Base-by-base conservation (phyloP, 345 rosid species). In the Passiflora organensis region DNA sequence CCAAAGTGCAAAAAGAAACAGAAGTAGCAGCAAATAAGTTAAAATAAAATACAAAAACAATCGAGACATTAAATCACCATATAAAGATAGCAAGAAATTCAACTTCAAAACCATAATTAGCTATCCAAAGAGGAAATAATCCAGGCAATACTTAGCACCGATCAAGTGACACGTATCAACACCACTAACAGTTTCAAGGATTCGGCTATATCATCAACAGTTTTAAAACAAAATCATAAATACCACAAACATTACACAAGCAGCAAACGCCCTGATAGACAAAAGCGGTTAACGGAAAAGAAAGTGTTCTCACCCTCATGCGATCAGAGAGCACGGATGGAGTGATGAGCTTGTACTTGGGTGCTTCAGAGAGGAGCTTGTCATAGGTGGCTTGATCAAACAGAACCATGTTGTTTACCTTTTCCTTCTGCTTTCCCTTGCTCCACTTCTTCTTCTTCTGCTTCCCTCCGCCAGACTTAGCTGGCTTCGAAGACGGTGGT, bases 401-500 rank as follows among this genome's bases (percentile, higher is more conserved):
- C 39, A 68, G 56, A 5, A 68, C 63, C 67, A 68, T 68, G 58
- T 68, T 68, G 63, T 68, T 68, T 2, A 68, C 72, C 57, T 68
- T 68, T 58, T 68, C 72, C 67, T 68, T 68, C 34, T 68, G 72
- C 58, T 68, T 68, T 17, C 67, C 72, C 24, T 68, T 68, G 63
- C 72, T 68, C 72, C 72, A 68, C 58, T 68, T 68, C 77, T 78
- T 78, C 77, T 78, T 78, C 70, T 78, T 78, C 32, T 78, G 82
- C 38, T 78, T 78, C 15, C 82, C 82, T 67, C 82, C 82, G 22
- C 82, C 82, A 0, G 82, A 74, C 44, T 78, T 78, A 2, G 79
- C 82, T 19, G 82, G 82, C 65, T 78, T 78, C 0, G 82, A 78
- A 15, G 82, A 78, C 48, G 77, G 77, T 14, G 82, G 79, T 0